Conservation (phyloP, 768 basidiomycete species). For the Dendrothele bispora region DNA sequence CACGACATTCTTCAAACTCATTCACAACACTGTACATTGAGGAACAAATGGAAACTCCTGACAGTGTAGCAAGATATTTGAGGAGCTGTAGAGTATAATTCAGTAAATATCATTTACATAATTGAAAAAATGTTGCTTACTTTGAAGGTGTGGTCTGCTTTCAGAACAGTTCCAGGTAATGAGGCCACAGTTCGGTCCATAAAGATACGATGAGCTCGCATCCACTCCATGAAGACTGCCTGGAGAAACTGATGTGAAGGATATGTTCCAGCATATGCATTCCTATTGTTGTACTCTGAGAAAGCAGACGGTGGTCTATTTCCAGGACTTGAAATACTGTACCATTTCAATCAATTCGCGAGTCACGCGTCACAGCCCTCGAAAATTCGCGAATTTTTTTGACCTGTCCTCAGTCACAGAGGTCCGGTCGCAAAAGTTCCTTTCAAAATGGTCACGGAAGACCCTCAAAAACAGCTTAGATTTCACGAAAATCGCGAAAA, state of each 20-base stretch:
- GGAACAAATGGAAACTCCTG: neutral
- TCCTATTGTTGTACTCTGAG: conserved; percentile 3
- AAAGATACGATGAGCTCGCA: conserved; percentile 6
- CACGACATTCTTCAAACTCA: conserved; percentile 2
- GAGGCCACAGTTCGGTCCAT: conserved; percentile 6
- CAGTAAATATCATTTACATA: neutral
- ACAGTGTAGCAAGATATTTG: neutral
- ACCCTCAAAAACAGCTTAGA: too few species aligned
- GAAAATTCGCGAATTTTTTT: too few species aligned
- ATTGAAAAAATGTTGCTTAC: neutral
- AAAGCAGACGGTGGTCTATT: neutral
- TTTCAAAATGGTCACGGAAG: too few species aligned
- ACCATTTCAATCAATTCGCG: too few species aligned
- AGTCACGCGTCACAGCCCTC: too few species aligned
- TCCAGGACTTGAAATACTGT: neutral
- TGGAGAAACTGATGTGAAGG: conserved; percentile 10
- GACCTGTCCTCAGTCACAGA: too few species aligned
- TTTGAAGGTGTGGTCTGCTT: conserved; percentile 7
- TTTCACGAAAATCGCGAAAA: too few species aligned
- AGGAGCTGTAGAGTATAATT: neutral
- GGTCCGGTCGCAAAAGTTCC: too few species aligned
- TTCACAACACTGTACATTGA: neutral
- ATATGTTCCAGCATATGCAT: conserved; percentile 2
- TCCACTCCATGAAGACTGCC: conserved; percentile 8
- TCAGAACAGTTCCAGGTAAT: neutral